Base-by-base conservation (phyloP, 768 basidiomycete species). In the Xerocomellus amylosporus region DNA sequence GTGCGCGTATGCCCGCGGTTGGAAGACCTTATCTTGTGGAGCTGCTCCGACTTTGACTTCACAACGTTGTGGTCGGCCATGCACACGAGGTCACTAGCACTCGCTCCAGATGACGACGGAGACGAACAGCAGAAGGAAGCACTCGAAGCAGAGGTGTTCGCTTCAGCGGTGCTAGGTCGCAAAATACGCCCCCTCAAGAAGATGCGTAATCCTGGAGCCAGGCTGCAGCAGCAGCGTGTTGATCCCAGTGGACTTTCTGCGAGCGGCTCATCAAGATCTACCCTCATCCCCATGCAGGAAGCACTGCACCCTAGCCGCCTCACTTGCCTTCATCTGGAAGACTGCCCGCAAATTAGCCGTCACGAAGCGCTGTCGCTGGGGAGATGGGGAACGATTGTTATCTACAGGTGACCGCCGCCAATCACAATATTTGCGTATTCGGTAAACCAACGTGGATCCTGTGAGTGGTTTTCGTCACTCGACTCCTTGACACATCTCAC, bases 11-110 rank as follows among this genome's bases (percentile, higher is more conserved):
- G 81, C 60, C 78, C 81, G 22, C 72, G 74, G 36, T 70, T 83
- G 43, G 77, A 79, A 62, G 73, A 77, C n/a, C 67, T 83, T 33
- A 72, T 75, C 37, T 72, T 83, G 53, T 81, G 78, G 81, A 73
- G 73, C 44, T 83, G 81, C 62, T 57, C 67, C 47, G 78, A 81
- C 61, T 64, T 81, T 53, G 64, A 71, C 33, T 70, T 77, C 28
- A 57, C 46, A 34, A 65, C 66, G 38, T 62, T 81, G 51, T 68
- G 71, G 49, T 71, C 61, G 14, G 63, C 76, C 24, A 73, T 80
- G 48, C 59, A 64, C 22, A 67, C 73, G 41, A 70, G 79, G 54
- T 62, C 61, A 22, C 47, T 58, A 6, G 49, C 61, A 22, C 47
- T 58, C 9, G 49, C 48, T 22, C 45, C 56, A 13, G 58, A 56